phyloP scores from a whole-genome alignment of 2,329 filamentous ascomycete species.

The Metarhizium anisopliae region DNA sequence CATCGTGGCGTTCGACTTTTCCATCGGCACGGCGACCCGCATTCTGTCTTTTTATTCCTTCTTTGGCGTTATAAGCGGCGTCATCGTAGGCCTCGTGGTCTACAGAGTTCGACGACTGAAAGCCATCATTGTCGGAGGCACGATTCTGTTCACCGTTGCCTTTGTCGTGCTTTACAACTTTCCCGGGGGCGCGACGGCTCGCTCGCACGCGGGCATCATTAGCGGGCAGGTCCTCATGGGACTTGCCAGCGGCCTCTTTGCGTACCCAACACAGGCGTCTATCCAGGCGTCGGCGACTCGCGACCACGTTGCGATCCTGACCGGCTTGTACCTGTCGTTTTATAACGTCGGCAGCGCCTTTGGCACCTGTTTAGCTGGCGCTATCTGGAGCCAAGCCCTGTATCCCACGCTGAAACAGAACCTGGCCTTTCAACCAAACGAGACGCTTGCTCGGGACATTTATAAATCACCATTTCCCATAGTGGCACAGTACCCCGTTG shows the following conservation, averaged over 20 bases:
- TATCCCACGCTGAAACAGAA: conserved; percentile 21
- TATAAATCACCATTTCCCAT: conserved; percentile 28
- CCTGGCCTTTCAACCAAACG: conserved; percentile 25
- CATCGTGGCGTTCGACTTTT: conserved; percentile 48
- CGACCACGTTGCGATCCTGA: conserved; percentile 30
- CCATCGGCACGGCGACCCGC: conserved; percentile 43
- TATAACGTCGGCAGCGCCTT: conserved; percentile 33
- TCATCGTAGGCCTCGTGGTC: conserved; percentile 41
- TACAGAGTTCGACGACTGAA: conserved; percentile 45
- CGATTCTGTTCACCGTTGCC: conserved; percentile 44
- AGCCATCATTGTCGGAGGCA: conserved; percentile 48
- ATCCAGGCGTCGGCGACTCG: conserved; percentile 28
- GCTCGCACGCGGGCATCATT: conserved; percentile 41
- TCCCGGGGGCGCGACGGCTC: conserved; percentile 35
- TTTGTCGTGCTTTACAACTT: conserved; percentile 47
- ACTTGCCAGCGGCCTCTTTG: conserved; percentile 49
- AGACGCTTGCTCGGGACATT: conserved; percentile 24
- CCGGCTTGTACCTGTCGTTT: conserved; percentile 29
- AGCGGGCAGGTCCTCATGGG: conserved; percentile 48
- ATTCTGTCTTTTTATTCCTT: conserved; percentile 47
- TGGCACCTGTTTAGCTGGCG: conserved; percentile 30
- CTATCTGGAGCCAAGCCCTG: conserved; percentile 33
- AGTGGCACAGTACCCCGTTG: conserved; percentile 27
- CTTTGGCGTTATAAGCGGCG: conserved; percentile 45
- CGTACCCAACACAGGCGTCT: conserved; percentile 30